Evolutionary conservation across 1,284 basidiomycete genomes (phyloP), one percentile per base, ranked within the genome.

Genomic region (Boletus sp.): DNA sequence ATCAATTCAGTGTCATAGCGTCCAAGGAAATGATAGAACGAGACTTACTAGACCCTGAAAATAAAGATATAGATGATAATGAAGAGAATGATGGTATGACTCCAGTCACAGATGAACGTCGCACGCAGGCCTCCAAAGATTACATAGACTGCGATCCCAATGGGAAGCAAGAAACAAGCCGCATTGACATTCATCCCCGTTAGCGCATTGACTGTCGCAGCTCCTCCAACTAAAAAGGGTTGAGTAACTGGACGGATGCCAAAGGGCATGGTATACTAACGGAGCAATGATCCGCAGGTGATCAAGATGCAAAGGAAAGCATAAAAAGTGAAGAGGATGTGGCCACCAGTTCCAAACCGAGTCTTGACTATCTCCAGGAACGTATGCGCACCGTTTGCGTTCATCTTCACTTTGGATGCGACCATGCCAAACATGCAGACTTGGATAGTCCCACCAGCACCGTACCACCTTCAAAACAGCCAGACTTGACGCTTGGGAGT

Each of bases 171-270:
- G 65, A 85, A 83, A 57, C 78, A 80, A 8, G 80, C 78, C 0
- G 83, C 81, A 40, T 78, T 67, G 44, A 74, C 76, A 58, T 76
- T 76, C 78, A 85, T 83, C 1, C 82, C 80, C 0, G 86, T 88
- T 19, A 88, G 69, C 0, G 78, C 77, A 32, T 75, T 77, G 12
- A 86, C 82, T 0, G 82, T 82, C 0, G 81, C 82, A 2, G 75
- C 74, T 0, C 82, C 82, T 44, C 83, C 83, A 50, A 78, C 73
- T 62, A 30, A 41, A 33, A 20, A 37, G 0, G 12, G 8, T 5
- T 53, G 34, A 46, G 20, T 17, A 1, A 40, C 20, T 14, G 5
- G 8, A 20, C 13, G 44, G 23, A 49, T 10, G 20, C 16, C 14
- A 22, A 37, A 13, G 33, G 46, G 50, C 19, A 39, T 6, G 14